Conservation (phyloP, 2,329 filamentous ascomycete species). For the Phyllosticta citriasiana region DNA sequence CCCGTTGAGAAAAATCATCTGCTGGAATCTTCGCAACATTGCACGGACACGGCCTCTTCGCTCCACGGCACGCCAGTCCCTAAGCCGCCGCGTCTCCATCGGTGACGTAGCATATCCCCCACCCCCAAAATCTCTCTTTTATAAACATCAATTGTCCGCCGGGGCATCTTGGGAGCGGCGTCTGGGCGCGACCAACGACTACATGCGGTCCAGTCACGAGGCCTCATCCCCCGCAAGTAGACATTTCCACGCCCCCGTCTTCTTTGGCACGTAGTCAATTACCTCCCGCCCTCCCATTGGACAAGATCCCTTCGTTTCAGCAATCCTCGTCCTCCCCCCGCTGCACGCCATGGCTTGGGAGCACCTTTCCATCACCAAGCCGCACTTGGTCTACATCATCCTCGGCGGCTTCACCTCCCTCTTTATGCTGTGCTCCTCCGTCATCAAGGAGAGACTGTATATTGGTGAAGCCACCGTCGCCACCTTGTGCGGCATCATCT, state of each 20-base stretch:
- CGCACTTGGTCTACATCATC: slow-evolving; percentile 97
- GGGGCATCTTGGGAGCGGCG: slow-evolving; percentile 30
- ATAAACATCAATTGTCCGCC: neutral
- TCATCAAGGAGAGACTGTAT: slow-evolving; percentile 97
- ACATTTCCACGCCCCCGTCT: slow-evolving; percentile 11
- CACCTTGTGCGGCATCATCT: slow-evolving; percentile 78
- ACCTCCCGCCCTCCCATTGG: neutral
- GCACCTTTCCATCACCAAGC: slow-evolving; percentile 77
- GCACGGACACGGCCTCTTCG: neutral
- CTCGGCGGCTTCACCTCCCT: slow-evolving; percentile 93
- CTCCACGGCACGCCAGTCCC: neutral
- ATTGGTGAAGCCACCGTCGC: slow-evolving; percentile 97
- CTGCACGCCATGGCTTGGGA: slow-evolving; percentile 58
- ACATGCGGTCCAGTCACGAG: slow-evolving; percentile 32
- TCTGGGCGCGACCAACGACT: slow-evolving; percentile 38
- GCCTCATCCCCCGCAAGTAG: slow-evolving; percentile 15
- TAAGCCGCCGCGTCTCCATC: slow-evolving; percentile 1
- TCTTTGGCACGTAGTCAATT: slow-evolving; percentile 19
- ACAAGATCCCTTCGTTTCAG: slow-evolving; percentile 2
- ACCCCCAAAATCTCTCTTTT: neutral
- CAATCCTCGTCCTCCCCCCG: neutral
- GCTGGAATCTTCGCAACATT: neutral
- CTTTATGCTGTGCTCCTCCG: slow-evolving; percentile 96
- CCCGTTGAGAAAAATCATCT: neutral
- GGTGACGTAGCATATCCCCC: neutral